These are phyloP conservation scores for Ophiostoma pallidulum DNA, from an alignment of 2,329 filamentous ascomycete species.

Conservation along the genomic window DNA sequence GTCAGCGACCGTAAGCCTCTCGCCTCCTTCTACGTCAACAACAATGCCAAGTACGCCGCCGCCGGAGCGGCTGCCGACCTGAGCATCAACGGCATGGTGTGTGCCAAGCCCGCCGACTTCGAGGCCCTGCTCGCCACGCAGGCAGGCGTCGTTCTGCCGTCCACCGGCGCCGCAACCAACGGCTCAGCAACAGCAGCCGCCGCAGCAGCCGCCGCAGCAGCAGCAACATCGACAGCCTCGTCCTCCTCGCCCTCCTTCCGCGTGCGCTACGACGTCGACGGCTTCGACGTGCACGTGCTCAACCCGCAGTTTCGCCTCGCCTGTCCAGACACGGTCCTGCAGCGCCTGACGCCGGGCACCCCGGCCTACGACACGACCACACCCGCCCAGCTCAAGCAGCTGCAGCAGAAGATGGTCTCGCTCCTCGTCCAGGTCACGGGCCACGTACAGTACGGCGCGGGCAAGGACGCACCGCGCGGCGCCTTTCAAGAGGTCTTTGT, in stretches of 20 bases:
- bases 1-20: constrained; percentile 54
- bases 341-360: constrained; percentile 13
- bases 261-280: constrained; percentile 62
- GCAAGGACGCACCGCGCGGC: constrained; percentile 51
- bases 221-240: background rate
- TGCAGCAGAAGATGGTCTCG: constrained; percentile 53
- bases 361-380: constrained; percentile 22
- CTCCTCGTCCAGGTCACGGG: constrained; percentile 68
- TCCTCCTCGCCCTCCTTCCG: constrained; percentile 13
- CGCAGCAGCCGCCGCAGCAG: no score
- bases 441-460: constrained; percentile 57
- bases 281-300: constrained; percentile 67
- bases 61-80: constrained; percentile 56
- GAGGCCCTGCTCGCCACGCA: constrained; percentile 59
- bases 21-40: constrained; percentile 59
- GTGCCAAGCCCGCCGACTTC: constrained; percentile 54
- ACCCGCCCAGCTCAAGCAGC: constrained; percentile 18
- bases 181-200: background rate
- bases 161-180: constrained; percentile 7
- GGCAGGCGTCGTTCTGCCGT: constrained; percentile 28
- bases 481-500: constrained; percentile 75
- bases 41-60: constrained; percentile 39
- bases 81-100: constrained; percentile 65
- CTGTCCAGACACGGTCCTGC: constrained; percentile 37
- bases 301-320: constrained; percentile 56